phyloP scores from a whole-genome alignment of 1,139 yeast species.

The Meyerozyma guilliermondii region DNA sequence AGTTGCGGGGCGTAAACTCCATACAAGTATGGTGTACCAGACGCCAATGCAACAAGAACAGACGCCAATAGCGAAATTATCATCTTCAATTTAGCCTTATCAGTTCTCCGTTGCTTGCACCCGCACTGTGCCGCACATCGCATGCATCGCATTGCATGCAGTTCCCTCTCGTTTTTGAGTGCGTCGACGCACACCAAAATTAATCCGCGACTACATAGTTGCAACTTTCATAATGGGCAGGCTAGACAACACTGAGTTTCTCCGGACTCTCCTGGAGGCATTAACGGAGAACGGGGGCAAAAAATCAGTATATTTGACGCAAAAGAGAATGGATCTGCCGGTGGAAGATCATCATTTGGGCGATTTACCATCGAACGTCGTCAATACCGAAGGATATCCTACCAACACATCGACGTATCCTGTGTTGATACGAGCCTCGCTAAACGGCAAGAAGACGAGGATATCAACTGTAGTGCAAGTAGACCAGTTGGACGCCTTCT shows the following conservation, averaged over 20 bases:
- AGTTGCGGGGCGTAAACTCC: conserved; percentile 73
- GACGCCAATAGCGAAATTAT: conserved; percentile 14
- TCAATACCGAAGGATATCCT: conserved; percentile 13
- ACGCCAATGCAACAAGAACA: conserved; percentile 34
- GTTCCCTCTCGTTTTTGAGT: conserved; percentile 3
- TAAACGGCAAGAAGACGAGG: conserved; percentile 55
- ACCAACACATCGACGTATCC: conserved; percentile 32
- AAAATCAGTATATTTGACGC: conserved; percentile 40
- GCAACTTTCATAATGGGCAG: conserved; percentile 27
- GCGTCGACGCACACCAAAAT: not conserved
- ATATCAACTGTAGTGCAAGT: conserved; percentile 59
- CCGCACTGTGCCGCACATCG: conserved; percentile 10
- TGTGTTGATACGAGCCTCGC: conserved; percentile 46
- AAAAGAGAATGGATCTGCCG: conserved; percentile 33
- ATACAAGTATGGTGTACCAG: conserved; percentile 71
- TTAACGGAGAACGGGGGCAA: conserved; percentile 31
- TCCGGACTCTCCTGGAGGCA: conserved; percentile 23
- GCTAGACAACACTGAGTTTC: conserved; percentile 35
- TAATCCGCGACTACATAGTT: not conserved
- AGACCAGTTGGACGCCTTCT: conserved; percentile 55
- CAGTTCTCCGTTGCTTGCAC: not conserved
- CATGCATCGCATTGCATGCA: conserved; percentile 8
- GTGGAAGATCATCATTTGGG: conserved; percentile 12
- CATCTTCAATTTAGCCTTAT: not conserved
- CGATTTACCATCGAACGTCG: conserved; percentile 38